phyloP scores from a whole-genome alignment of 1,139 yeast genomes.

The Yamadazyma trypodendri region DNA sequence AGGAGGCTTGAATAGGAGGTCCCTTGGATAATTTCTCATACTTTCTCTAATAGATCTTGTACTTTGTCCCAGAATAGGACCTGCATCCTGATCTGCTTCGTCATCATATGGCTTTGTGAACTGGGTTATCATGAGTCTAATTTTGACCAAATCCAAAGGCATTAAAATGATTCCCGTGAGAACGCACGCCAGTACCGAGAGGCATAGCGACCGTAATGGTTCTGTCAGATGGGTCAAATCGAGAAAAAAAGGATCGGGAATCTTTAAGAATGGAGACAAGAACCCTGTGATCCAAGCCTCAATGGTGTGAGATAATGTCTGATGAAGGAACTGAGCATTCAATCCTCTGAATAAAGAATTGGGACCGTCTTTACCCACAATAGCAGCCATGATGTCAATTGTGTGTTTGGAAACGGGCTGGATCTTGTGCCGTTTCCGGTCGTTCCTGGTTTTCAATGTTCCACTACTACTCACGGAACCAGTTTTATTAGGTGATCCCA shows the following conservation, averaged over 20 bases:
- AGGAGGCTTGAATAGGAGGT: slow-evolving; percentile 56
- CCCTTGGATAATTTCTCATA: slow-evolving; percentile 33
- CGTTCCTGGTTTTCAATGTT: slow-evolving; percentile 5
- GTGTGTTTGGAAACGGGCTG: slow-evolving; percentile 67
- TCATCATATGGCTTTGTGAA: slow-evolving; percentile 23
- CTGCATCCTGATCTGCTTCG: slow-evolving; percentile 2
- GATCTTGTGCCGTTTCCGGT: slow-evolving; percentile 31
- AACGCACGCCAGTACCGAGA: slow-evolving; percentile 71
- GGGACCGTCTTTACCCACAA: slow-evolving; percentile 76
- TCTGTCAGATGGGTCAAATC: slow-evolving; percentile 82
- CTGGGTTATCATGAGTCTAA: slow-evolving; percentile 70
- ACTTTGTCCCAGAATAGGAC: slow-evolving; percentile 12
- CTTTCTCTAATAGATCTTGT: slow-evolving; percentile 42
- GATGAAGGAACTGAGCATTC: slow-evolving; percentile 79
- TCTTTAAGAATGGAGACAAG: slow-evolving; percentile 72
- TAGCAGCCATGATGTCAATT: slow-evolving; percentile 66
- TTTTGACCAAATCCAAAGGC: slow-evolving; percentile 79
- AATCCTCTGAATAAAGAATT: slow-evolving; percentile 84
- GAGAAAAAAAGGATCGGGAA: slow-evolving; percentile 90
- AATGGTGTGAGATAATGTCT: slow-evolving; percentile 70
- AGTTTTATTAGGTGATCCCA: slow-evolving; percentile 2
- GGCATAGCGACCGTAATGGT: slow-evolving; percentile 63
- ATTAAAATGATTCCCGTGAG: slow-evolving; percentile 74
- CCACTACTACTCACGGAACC: slow-evolving; percentile 5
- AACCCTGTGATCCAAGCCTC: slow-evolving; percentile 94